Base-by-base conservation (phyloP, 2,329 filamentous ascomycete genomes). In the Clarireedia paspali region DNA sequence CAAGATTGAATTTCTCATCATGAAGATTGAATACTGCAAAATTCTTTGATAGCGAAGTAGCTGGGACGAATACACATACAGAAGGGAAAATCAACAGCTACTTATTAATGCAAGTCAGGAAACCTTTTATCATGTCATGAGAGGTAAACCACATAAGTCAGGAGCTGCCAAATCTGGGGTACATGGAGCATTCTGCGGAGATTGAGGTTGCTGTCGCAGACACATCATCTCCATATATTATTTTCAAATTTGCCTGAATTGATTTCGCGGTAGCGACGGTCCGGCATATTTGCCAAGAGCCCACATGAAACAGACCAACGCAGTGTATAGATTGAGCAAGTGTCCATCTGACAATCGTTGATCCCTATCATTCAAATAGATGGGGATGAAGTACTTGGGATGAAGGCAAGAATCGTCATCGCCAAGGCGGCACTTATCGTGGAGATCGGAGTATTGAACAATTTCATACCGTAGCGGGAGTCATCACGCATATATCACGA, bases 201-300 rank as follows among this genome's bases (percentile, higher is more conserved):
- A 34, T 34, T 34, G 30, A 34, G 42, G 44, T 12, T 17, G 14
- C 15, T 24, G 30, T 17, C 24, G 15, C 26, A 55, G n/a, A 23
- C 14, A 17, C 5, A 15, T 34, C 26, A 34, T 45, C 17, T 20
- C n/a, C n/a, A 30, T 26, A 26, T 20, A 48, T 26, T 46, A n/a
- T 12, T 46, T 20, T 46, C 6, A 30, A n/a, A 49, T 50, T 55
- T 55, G 52, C 52, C 52, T 55, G 45, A 50, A 55, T 39, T 49
- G 46, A 48, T 34, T 34, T 12, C 10, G 30, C 30, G 49, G 49
- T 39, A 51, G 49, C 42, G 40, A 40, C 49, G 49, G 38, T 51
- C 49, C 49, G 38, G 38, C 9, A 3, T 17, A 27, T 44, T 15
- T n/a, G 26, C 9, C 6, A 30, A 9, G 4, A 14, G 5, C 4